phyloP scores from a whole-genome alignment of 306 rosid species.

The Begonia fuchsioides region DNA sequence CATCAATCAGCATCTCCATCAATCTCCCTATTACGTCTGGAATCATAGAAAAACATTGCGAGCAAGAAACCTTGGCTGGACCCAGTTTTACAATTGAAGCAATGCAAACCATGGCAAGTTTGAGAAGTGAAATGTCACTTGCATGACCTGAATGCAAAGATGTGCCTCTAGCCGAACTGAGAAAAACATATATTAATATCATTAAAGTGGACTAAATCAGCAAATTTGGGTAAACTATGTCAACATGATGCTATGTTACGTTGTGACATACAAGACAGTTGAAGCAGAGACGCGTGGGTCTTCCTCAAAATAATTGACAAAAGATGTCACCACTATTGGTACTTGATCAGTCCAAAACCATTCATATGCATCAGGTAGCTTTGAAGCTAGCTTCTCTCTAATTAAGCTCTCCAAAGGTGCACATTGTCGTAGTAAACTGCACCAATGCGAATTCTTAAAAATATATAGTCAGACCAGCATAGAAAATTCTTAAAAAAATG shows the following conservation, averaged over 20 bases:
- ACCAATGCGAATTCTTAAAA: slow-evolving; percentile 11
- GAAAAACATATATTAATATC: slow-evolving; percentile 12
- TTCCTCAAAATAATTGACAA: slow-evolving; percentile 54
- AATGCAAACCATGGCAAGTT: slow-evolving; percentile 75
- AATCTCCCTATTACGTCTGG: slow-evolving; percentile 73
- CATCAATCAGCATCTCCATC: slow-evolving; percentile 81
- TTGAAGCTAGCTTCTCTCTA: slow-evolving; percentile 61
- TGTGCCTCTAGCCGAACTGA: slow-evolving; percentile 50
- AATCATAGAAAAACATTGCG: slow-evolving; percentile 69
- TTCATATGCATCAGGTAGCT: slow-evolving; percentile 72
- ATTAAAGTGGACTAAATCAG: slow-evolving; percentile 5
- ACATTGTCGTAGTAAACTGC: slow-evolving; percentile 77
- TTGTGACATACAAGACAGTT: slow-evolving; percentile 43
- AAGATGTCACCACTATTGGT: slow-evolving; percentile 54
- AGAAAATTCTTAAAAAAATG: too few relatives aligned
- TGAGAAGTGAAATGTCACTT: slow-evolving; percentile 52
- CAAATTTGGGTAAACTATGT: too few relatives aligned
- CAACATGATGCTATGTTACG: background rate
- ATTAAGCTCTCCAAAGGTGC: slow-evolving; percentile 75
- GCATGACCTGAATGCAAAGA: slow-evolving; percentile 27
- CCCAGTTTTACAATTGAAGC: slow-evolving; percentile 81
- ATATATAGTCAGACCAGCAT: too few relatives aligned
- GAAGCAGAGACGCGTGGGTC: slow-evolving; percentile 53
- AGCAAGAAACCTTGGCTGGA: slow-evolving; percentile 67
- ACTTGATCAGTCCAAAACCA: slow-evolving; percentile 95